A percentile compares a stretch with the other conserved stretches of the same genome.
phyloP scores from a whole-genome alignment of 139 green algal species.

The Coccomyxa sp. region DNA sequence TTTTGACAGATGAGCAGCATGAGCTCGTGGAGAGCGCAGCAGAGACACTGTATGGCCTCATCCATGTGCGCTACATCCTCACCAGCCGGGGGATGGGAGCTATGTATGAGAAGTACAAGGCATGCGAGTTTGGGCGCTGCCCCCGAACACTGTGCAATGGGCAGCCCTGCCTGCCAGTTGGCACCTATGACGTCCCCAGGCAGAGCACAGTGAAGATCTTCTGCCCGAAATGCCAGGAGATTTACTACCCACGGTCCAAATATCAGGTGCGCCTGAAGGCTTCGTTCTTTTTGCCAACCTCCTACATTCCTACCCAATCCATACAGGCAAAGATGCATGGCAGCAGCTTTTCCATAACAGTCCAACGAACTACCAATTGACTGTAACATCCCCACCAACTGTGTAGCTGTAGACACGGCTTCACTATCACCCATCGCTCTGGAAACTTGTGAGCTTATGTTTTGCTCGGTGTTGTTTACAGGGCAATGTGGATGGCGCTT shows the following conservation, averaged over 20 bases:
- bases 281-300: no score
- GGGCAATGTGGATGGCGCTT: slow-evolving; percentile 81
- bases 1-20: slow-evolving; percentile 79
- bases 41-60: slow-evolving; percentile 96
- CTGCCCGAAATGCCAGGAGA: slow-evolving; percentile 91
- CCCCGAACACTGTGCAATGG: slow-evolving; percentile 85
- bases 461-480: slow-evolving; percentile 14
- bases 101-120: slow-evolving; percentile 93
- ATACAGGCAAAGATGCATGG: no score
- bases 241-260: slow-evolving; percentile 89
- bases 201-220: slow-evolving; percentile 88
- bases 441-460: no score
- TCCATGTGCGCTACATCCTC: slow-evolving; percentile 90
- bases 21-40: slow-evolving; percentile 91
- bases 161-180: slow-evolving; percentile 87
- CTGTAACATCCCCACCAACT: no score
- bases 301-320: no score
- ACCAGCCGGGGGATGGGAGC: slow-evolving; percentile 67
- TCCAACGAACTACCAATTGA: no score
- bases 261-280: slow-evolving; percentile 52
- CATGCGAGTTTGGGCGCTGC: slow-evolving; percentile 88
- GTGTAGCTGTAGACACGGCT: no score
- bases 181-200: slow-evolving; percentile 79
- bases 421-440: no score
- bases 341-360: no score